phyloP scores from a whole-genome alignment of 2,329 filamentous ascomycete genomes.

The Botrytis cinerea region DNA sequence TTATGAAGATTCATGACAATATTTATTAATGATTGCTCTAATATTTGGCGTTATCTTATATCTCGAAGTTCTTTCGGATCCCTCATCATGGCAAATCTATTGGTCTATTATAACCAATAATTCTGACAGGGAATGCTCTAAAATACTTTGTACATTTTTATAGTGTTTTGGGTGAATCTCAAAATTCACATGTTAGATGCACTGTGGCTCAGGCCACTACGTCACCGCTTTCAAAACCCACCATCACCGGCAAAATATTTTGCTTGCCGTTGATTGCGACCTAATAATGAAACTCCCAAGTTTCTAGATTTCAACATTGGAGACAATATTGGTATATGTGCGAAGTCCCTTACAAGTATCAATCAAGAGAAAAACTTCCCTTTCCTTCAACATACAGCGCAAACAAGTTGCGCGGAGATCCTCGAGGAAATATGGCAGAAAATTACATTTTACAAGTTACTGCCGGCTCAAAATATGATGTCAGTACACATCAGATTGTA shows the following conservation, averaged over 20 bases:
- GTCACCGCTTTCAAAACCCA: constrained; percentile 20
- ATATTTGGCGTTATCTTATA: constrained; percentile 20
- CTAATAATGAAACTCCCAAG: neutral
- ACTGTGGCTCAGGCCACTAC: constrained; percentile 19
- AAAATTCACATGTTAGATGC: constrained; percentile 14
- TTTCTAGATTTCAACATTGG: neutral
- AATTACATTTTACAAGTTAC: constrained; percentile 82
- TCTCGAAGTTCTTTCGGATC: neutral
- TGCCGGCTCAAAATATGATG: constrained; percentile 75
- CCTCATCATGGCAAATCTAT: neutral
- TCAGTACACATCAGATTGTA: constrained; percentile 69
- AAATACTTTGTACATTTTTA: neutral
- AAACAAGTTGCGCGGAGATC: neutral
- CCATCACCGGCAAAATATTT: constrained; percentile 13
- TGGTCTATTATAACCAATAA: neutral
- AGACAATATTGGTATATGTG: neutral
- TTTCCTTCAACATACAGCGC: neutral
- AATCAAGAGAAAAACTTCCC: neutral
- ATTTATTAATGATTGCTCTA: constrained; percentile 23
- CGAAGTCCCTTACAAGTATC: neutral
- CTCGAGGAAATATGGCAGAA: constrained; percentile 53
- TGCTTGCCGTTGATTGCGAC: neutral
- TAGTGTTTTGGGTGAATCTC: neutral
- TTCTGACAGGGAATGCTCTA: neutral
- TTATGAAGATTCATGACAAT: constrained; percentile 26